Percentiles rank a stretch among this genome's conserved stretches.
phyloP scores from a whole-genome alignment of 2,329 filamentous ascomycete species.

The Microcera coccophila region DNA sequence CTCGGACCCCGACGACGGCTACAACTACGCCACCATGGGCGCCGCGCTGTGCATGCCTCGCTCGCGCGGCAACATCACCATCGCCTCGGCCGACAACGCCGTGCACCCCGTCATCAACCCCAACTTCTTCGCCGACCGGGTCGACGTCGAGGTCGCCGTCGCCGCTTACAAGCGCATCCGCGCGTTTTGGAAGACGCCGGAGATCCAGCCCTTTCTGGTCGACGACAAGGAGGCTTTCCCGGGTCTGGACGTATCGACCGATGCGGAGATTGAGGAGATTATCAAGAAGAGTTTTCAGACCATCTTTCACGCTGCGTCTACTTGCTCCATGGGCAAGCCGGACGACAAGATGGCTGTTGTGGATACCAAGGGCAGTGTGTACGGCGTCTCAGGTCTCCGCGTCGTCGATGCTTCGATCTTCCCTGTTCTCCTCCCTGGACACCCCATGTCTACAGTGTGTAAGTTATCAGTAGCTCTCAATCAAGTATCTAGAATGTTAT shows the following conservation, averaged over 20 bases:
- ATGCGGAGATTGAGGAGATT: slow-evolving; percentile 21
- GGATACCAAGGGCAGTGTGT: slow-evolving; percentile 46
- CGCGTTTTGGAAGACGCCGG: too few relatives aligned
- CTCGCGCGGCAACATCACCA: slow-evolving; percentile 41
- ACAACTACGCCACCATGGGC: slow-evolving; percentile 11
- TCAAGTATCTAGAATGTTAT: too few relatives aligned
- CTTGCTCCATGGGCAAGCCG: slow-evolving; percentile 32
- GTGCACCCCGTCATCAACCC: slow-evolving; percentile 40
- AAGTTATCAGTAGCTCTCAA: too few relatives aligned
- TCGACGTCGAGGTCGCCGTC: slow-evolving; percentile 43
- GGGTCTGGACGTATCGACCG: too few relatives aligned
- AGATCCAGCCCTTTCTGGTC: too few relatives aligned
- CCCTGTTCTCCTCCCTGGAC: too few relatives aligned
- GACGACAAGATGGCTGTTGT: slow-evolving; percentile 39
- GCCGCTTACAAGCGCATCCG: slow-evolving; percentile 41
- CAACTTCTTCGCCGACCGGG: slow-evolving; percentile 40
- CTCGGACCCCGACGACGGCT: slow-evolving; percentile 12
- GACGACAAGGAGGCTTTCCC: too few relatives aligned
- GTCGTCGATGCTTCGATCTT: slow-evolving; percentile 47
- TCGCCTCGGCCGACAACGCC: slow-evolving; percentile 32
- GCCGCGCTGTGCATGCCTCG: slow-evolving; percentile 28
- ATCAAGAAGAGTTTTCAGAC: slow-evolving; percentile 33
- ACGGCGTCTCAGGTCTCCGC: slow-evolving; percentile 42
- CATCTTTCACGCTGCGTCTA: slow-evolving; percentile 33
- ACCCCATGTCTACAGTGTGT: too few relatives aligned